Base-by-base conservation (phyloP, 805 yeast genomes). In the Candida piceae region DNA sequence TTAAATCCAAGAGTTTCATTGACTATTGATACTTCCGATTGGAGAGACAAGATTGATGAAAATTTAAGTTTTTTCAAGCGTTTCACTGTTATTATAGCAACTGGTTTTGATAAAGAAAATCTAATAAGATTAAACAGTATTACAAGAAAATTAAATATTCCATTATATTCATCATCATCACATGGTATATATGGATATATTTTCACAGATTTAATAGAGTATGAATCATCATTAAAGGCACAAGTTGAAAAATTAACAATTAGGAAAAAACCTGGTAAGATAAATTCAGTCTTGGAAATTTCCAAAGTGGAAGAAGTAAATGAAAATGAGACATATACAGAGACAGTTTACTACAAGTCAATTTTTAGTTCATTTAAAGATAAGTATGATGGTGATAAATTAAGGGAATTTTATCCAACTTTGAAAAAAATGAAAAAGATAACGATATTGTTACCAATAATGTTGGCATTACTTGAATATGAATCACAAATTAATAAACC, bases 161-260 rank as follows among this genome's bases (percentile, higher is more conserved):
- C 95, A 3, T 66, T 93, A 21, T 87, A 84, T 55, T 69, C 74
- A 12, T 63, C 84, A 1, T 81, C 80, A 0, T 53, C 78, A 2
- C 82, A 82, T 57, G 99, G 98, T 0, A 63, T 89, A 53, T 87
- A 74, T 56, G 96, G 96, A 1, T 84, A 76, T 51, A 71, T 86
- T 1, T 81, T 89, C 54, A 77, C 78, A 3, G 99, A 93, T 59
- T 67, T 90, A 42, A 73, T 86, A 9, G 57, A 66, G 32, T 87
- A 85, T 58, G 66, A 68, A 22, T 69, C 85, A 2, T 62, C 60
- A 3, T 70, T 73, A 32, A 78, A 74, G 27, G 72, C 69, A 37
- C 20, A 33, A 13, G n/a, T 19, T 13, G 74, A 72, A 31, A 70
- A 65, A 38, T 72, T 76, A 29, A 62, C 66, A 16, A 53, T 64